Percentiles rank a stretch among this genome's conserved stretches.
Evolutionary conservation across 352 stramenopile genomes (phyloP).

Genomic region (Pythium brachiatum): DNA sequence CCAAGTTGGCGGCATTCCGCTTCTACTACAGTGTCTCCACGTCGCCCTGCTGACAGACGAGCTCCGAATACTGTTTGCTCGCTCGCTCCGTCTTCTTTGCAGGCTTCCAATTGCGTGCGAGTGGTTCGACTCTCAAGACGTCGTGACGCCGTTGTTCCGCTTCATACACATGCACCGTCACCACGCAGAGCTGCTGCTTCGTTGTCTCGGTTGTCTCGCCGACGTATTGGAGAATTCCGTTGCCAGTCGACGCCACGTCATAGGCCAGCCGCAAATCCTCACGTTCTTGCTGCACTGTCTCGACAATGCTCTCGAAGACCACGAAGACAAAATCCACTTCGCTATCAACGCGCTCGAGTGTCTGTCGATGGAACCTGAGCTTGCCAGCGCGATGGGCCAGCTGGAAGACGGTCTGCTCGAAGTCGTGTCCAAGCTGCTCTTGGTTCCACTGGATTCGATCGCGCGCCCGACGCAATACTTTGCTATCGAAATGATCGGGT

Average conservation of each 20-base stretch:
- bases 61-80: conserved; percentile 25
- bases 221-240: conserved; percentile 52
- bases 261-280: conserved; percentile 28
- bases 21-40: conserved; percentile 36
- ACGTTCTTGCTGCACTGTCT: conserved; percentile 52
- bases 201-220: conserved; percentile 43
- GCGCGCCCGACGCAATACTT: conserved; percentile 51
- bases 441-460: conserved; percentile 23
- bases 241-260: conserved; percentile 37
- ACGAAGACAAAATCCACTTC: conserved; percentile 35
- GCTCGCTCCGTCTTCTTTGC: conserved; percentile 29
- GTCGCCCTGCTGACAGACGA: conserved; percentile 24
- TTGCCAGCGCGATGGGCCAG: conserved; percentile 30
- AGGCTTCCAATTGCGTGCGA: conserved; percentile 19
- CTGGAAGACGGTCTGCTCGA: conserved; percentile 25
- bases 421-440: conserved; percentile 38
- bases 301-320: conserved; percentile 22
- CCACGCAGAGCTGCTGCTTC: conserved; percentile 31
- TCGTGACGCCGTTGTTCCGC: conserved; percentile 53
- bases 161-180: conserved; percentile 47
- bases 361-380: conserved; percentile 52
- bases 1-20: conserved; percentile 29
- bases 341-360: conserved; percentile 51
- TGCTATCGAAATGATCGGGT: conserved; percentile 58
- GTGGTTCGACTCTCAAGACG: conserved; percentile 36